Conservation (phyloP, 106 monocot species). For the Iris macrosiphon region DNA sequence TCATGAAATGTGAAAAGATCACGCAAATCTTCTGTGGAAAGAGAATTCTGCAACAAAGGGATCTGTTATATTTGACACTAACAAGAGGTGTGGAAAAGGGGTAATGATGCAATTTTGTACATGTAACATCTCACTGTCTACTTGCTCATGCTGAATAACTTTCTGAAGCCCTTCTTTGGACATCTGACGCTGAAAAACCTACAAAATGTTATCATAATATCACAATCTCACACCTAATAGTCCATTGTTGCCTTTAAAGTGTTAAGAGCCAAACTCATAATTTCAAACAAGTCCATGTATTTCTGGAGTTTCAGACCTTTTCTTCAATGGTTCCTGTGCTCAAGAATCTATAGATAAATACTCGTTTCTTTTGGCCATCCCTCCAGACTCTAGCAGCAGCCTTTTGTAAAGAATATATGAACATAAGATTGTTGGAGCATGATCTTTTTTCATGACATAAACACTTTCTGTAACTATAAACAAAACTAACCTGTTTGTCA, state of each 20-base stretch:
- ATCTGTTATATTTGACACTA: not conserved
- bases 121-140: constrained; percentile 26
- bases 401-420: constrained; percentile 21
- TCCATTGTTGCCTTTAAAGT: no score
- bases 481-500: constrained; percentile 74
- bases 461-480: not conserved
- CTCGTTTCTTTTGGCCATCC: constrained; percentile 97
- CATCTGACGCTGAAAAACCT: constrained; percentile 99
- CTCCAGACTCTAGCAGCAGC: constrained; percentile 99
- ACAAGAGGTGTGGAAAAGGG: not conserved
- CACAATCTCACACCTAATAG: no score
- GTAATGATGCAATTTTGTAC: constrained; percentile 19
- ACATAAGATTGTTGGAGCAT: not conserved
- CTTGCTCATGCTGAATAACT: constrained; percentile 86
- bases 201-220: not conserved
- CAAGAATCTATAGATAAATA: constrained; percentile 90
- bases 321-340: constrained; percentile 98
- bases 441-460: not conserved
- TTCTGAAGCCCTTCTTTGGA: constrained; percentile 99
- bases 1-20: constrained; percentile 89
- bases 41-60: constrained; percentile 48
- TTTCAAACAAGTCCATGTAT: no score
- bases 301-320: constrained; percentile 46
- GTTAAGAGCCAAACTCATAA: no score
- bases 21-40: constrained; percentile 85